A percentile compares a stretch with the other conserved stretches of the same genome.
These are phyloP conservation scores for Aspergillus sp. DNA, from an alignment of 2,329 filamentous ascomycete genomes.

Conservation along the genomic window DNA sequence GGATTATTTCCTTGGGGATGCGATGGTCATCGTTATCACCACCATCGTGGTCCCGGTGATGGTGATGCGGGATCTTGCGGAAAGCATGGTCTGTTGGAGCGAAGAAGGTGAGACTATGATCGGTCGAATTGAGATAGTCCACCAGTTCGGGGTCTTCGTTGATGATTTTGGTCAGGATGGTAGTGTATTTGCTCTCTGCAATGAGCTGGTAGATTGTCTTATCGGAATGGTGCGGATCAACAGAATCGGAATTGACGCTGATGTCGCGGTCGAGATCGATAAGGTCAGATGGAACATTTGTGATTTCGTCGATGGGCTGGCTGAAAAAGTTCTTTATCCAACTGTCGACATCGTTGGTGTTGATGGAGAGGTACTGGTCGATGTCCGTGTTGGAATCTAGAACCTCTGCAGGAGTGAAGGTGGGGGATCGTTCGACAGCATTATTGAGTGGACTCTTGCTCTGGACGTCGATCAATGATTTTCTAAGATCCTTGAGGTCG, in stretches of 20 bases:
- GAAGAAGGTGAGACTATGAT: constrained; percentile 76
- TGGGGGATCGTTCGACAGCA: constrained; percentile 6
- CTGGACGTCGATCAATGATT: neutral
- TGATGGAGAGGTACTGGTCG: neutral
- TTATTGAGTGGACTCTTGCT: constrained; percentile 11
- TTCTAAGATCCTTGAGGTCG: constrained; percentile 2
- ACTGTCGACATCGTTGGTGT: neutral
- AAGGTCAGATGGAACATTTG: constrained; percentile 10
- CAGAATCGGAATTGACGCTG: neutral
- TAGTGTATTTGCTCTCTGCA: constrained; percentile 71
- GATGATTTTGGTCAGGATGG: constrained; percentile 73
- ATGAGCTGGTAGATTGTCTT: constrained; percentile 80
- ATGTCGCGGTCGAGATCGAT: constrained; percentile 1
- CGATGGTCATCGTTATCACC: constrained; percentile 39
- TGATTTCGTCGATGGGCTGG: constrained; percentile 9
- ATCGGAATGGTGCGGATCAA: constrained; percentile 52
- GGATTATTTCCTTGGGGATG: constrained; percentile 68
- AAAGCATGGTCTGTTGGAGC: constrained; percentile 78
- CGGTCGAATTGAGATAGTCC: constrained; percentile 70
- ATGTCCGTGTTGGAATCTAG: neutral
- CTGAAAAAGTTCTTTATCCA: constrained; percentile 9
- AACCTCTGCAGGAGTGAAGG: constrained; percentile 4
- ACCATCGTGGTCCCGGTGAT: neutral
- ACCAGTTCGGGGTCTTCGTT: constrained; percentile 71
- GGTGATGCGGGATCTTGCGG: constrained; percentile 56